Base-by-base conservation (phyloP, 2,329 filamentous ascomycete species). In the Volutella citrinella region DNA sequence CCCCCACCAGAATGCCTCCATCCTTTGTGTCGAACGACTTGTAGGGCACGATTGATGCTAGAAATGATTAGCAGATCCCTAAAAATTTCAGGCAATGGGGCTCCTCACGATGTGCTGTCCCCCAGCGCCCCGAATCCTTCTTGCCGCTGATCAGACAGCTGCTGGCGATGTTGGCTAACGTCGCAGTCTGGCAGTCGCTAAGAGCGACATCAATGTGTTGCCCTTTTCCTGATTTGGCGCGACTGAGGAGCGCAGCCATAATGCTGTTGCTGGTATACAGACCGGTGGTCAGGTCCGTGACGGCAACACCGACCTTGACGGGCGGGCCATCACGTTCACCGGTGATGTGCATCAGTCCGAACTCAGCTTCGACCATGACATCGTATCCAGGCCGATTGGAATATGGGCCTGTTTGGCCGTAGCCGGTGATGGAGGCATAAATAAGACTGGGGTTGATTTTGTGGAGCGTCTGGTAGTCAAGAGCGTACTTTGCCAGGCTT, bases 361-460 rank as follows among this genome's bases (percentile, higher is more conserved):
- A 90, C 60, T 97, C 93, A 40, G 93, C 93, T 68, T 98, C 93
- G 10, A 98, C 91, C 91, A 98, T 98, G 49, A 98, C 93, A 63
- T 98, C 93, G 70, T 98, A 98, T 5, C 93, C 93, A 5, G 93
- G 89, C 11, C 93, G 77, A 45, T 81, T 78, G 6, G 83, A 80
- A 62, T 95, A 95, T 0, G 93, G 93, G 0, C 93, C 93, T 2
- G 87, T 95, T 59, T 98, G 93, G 3, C 93, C 93, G 56, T 97
- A 98, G 2, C 93, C 93, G 0, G 93, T 98, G 51, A 98, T 95
- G 49, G 88, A 95, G 11, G 91, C 89, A 57, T 98, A 98, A 48
- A 98, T 87, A 28, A 98, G 72, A 6, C 72, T 68, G 0, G 91
- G 90, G 55, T 97, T 97, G 58, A 96, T 82, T 46, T 80, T 76